Conservation (phyloP, 768 basidiomycete genomes). For the Auriscalpium vulgare region DNA sequence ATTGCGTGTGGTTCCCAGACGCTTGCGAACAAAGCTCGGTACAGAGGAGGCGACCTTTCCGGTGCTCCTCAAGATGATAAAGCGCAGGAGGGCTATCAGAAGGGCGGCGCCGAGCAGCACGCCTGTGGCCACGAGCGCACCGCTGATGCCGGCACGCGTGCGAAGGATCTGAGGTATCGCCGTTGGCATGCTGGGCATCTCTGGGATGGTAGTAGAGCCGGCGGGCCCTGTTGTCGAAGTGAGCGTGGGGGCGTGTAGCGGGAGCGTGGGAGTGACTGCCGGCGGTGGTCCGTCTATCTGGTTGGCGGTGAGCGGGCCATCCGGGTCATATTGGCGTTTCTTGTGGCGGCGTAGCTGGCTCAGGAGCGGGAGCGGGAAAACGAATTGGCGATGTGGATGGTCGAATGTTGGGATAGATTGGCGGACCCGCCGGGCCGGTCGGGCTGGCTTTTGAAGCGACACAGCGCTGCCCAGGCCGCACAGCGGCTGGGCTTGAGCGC, state of each 20-base stretch:
- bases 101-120: not conserved
- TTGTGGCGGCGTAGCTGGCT: not conserved
- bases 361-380: not conserved
- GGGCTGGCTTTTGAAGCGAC: not conserved
- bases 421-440: not conserved
- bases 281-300: not conserved
- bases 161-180: not conserved
- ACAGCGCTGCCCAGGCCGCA: not conserved
- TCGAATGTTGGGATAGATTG: too few species aligned
- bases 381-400: too few species aligned
- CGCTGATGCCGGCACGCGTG: not conserved
- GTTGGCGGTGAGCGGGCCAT: not conserved
- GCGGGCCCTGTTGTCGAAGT: not conserved
- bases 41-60: not conserved
- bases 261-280: not conserved
- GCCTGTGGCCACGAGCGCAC: not conserved
- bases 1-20: not conserved
- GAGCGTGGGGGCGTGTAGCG: slow-evolving; percentile 1
- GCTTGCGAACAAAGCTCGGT: not conserved
- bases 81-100: not conserved
- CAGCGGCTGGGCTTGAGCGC: not conserved
- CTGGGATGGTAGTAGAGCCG: not conserved
- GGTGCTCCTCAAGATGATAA: not conserved
- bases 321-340: not conserved
- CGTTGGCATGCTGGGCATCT: not conserved